These are phyloP conservation scores for Fusarium nelsonii DNA, from an alignment of 2,329 filamentous ascomycete species.

Conservation along the genomic window DNA sequence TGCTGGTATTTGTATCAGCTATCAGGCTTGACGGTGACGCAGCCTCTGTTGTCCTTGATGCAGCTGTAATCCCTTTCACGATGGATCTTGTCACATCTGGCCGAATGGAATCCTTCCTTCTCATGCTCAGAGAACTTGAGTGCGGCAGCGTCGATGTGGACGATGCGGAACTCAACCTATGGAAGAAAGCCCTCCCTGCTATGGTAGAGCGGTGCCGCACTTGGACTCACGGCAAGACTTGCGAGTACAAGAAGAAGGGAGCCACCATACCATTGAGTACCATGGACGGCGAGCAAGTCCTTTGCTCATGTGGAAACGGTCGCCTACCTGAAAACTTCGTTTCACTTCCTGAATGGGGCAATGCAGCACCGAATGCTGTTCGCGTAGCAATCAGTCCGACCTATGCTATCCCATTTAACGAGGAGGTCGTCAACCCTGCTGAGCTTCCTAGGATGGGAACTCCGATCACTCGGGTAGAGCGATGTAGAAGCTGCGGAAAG, in stretches of 20 bases:
- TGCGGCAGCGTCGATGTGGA: constrained; percentile 58
- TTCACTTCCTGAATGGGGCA: constrained; percentile 59
- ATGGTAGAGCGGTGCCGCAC: constrained; percentile 63
- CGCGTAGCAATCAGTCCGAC: constrained; percentile 69
- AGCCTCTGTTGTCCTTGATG: constrained; percentile 60
- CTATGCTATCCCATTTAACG: constrained; percentile 60
- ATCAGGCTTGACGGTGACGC: constrained; percentile 59
- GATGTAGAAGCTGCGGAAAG: constrained; percentile 56
- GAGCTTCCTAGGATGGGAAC: constrained; percentile 28
- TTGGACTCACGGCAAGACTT: constrained; percentile 57
- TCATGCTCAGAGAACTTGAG: constrained; percentile 53
- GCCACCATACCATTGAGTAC: constrained; percentile 56
- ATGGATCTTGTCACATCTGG: constrained; percentile 49
- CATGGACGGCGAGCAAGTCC: constrained; percentile 52
- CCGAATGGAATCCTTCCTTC: constrained; percentile 55
- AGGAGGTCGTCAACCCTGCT: constrained; percentile 53
- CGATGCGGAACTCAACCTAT: constrained; percentile 69
- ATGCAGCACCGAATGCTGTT: constrained; percentile 59
- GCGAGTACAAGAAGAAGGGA: constrained; percentile 57
- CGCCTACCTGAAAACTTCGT: constrained; percentile 56
- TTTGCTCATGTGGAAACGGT: constrained; percentile 63
- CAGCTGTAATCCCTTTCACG: constrained; percentile 61
- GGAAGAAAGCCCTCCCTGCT: constrained; percentile 60
- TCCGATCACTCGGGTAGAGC: constrained; percentile 32
- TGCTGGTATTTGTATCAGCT: constrained; percentile 57